phyloP scores from a whole-genome alignment of 192 early-diverging fungal genomes.

The Coemansia sp. region DNA sequence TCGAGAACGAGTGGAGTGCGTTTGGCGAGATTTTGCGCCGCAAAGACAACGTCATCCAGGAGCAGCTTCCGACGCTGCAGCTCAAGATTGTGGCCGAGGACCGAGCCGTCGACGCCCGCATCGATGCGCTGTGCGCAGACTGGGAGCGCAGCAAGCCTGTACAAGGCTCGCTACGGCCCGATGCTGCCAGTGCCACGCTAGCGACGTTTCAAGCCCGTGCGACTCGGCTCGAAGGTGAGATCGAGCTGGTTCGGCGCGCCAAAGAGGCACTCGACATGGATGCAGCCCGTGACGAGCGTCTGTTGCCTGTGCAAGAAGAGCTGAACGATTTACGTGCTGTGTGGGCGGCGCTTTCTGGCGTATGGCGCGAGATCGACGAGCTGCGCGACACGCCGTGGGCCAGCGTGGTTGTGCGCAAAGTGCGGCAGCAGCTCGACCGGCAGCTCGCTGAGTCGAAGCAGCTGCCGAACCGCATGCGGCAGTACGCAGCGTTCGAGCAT shows the following conservation, averaged over 20 bases:
- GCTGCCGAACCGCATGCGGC: slow-evolving; percentile 94
- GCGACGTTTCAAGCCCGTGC: slow-evolving; percentile 82
- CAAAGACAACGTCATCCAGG: slow-evolving; percentile 90
- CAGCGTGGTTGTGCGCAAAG: slow-evolving; percentile 82
- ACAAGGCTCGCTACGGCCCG: slow-evolving; percentile 86
- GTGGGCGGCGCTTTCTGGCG: slow-evolving; percentile 75
- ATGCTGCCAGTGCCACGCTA: slow-evolving; percentile 77
- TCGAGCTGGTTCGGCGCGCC: slow-evolving; percentile 81
- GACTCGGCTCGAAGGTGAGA: slow-evolving; percentile 77
- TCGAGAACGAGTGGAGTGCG: slow-evolving; percentile 97
- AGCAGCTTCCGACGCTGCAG: slow-evolving; percentile 91
- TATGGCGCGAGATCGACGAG: slow-evolving; percentile 83
- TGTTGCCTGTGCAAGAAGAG: slow-evolving; percentile 88
- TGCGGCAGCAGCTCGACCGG: slow-evolving; percentile 81
- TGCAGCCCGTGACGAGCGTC: slow-evolving; percentile 59
- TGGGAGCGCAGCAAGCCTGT: slow-evolving; percentile 97
- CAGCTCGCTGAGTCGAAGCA: slow-evolving; percentile 81
- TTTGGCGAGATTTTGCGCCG: slow-evolving; percentile 90
- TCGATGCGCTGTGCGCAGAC: slow-evolving; percentile 75
- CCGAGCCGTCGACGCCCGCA: slow-evolving; percentile 78
- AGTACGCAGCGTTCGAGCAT: slow-evolving; percentile 96
- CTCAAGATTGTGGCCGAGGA: slow-evolving; percentile 95
- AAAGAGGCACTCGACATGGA: slow-evolving; percentile 94
- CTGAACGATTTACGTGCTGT: slow-evolving; percentile 87
- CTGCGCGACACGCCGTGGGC: slow-evolving; percentile 87